Evolutionary conservation across 352 stramenopile species (phyloP).

Genomic region (Phytophthora crassamura): DNA sequence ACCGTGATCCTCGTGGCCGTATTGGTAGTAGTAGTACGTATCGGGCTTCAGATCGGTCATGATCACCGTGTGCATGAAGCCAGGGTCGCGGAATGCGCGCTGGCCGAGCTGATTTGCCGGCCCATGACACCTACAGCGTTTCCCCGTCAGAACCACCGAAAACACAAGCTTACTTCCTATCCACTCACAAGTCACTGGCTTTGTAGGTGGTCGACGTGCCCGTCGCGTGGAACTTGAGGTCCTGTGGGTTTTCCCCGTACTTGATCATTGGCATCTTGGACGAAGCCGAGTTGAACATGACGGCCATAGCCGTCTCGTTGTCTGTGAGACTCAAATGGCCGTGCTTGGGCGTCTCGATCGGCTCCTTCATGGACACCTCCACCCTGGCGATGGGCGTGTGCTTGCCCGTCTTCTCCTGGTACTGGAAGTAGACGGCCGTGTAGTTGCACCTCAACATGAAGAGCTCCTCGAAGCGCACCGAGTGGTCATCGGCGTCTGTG

Average conservation of each 20-base stretch:
- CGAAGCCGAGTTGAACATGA: slow-evolving; percentile 81
- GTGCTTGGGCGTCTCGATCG: slow-evolving; percentile 68
- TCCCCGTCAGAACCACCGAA: slow-evolving; percentile 1
- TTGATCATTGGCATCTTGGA: slow-evolving; percentile 47
- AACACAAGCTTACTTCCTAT: background rate
- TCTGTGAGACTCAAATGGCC: slow-evolving; percentile 73
- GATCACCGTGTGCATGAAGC: slow-evolving; percentile 71
- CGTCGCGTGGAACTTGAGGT: slow-evolving; percentile 27
- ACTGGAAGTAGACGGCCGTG: slow-evolving; percentile 64
- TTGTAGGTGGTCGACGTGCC: slow-evolving; percentile 65
- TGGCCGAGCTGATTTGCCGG: slow-evolving; percentile 56
- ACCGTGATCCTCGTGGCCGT: slow-evolving; percentile 52
- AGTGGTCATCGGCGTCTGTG: slow-evolving; percentile 34
- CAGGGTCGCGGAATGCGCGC: slow-evolving; percentile 58
- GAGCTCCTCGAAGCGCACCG: slow-evolving; percentile 34
- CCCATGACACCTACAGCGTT: slow-evolving; percentile 52
- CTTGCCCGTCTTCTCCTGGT: slow-evolving; percentile 21
- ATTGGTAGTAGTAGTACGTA: slow-evolving; percentile 70
- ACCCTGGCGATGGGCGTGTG: slow-evolving; percentile 45
- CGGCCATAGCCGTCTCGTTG: slow-evolving; percentile 54
- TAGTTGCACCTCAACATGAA: slow-evolving; percentile 83
- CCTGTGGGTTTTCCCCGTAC: slow-evolving; percentile 41
- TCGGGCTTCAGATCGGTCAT: slow-evolving; percentile 51
- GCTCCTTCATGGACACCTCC: slow-evolving; percentile 53
- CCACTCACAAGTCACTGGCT: slow-evolving; percentile 59